Evolutionary conservation across 202 grass and related monocot genomes (phyloP).

Genomic region (Hordeum pubiflorum): DNA sequence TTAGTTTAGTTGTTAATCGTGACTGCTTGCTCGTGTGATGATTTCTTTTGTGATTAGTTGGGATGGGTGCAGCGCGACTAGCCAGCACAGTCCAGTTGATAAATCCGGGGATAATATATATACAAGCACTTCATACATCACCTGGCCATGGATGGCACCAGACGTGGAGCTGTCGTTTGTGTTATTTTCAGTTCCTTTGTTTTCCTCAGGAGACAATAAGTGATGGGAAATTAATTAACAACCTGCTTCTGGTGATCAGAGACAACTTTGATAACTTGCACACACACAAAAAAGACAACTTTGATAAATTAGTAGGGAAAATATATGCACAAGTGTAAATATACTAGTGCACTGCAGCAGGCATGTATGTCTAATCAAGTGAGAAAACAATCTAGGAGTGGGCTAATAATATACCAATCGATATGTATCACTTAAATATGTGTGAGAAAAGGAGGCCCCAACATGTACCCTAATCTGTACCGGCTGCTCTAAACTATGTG

Average conservation of each 20-base stretch:
- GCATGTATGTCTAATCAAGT: slow-evolving; percentile 19
- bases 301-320: slow-evolving; percentile 14
- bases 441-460: not conserved
- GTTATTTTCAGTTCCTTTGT: not conserved
- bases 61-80: slow-evolving; percentile 19
- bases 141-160: not conserved
- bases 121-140: slow-evolving; percentile 37
- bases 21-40: slow-evolving; percentile 14
- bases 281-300: slow-evolving; percentile 14
- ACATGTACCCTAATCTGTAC: slow-evolving; percentile 5
- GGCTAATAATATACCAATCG: not conserved
- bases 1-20: slow-evolving; percentile 1
- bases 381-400: slow-evolving; percentile 19
- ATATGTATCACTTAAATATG: not conserved
- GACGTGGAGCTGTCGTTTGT: slow-evolving; percentile 32
- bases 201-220: not conserved
- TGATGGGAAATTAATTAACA: slow-evolving; percentile 29
- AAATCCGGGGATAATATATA: slow-evolving; percentile 21
- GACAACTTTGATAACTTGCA: slow-evolving; percentile 19
- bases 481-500: slow-evolving; percentile 7
- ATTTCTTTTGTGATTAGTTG: slow-evolving; percentile 51
- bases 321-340: not conserved
- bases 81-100: slow-evolving; percentile 34
- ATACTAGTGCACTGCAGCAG: not conserved
- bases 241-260: slow-evolving; percentile 1